Conservation (phyloP, 1,284 basidiomycete species). For the Austroboletus sp. region DNA sequence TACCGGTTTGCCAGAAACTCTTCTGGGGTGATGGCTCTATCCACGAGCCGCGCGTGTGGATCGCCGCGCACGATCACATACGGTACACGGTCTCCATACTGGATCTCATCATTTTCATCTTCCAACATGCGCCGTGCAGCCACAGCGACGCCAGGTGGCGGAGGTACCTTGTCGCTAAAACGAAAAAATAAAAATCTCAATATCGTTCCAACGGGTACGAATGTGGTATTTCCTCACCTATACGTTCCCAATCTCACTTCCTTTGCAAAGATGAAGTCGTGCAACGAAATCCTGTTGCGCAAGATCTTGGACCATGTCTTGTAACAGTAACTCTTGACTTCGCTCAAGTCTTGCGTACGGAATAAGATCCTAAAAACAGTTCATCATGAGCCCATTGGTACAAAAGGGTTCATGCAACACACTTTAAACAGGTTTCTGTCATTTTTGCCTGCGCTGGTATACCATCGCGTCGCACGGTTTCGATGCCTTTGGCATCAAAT, state of each 20-base stretch:
- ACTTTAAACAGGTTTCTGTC: conserved; percentile 84
- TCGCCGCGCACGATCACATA: conserved; percentile 78
- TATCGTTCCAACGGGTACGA: neutral
- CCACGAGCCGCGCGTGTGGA: conserved; percentile 66
- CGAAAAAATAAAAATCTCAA: neutral
- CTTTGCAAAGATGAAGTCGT: conserved; percentile 93
- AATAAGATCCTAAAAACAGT: conserved; percentile 67
- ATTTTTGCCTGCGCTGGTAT: conserved; percentile 85
- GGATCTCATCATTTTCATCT: conserved; percentile 79
- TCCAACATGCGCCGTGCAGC: conserved; percentile 69
- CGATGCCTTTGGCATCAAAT: conserved; percentile 97
- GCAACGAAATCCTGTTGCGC: conserved; percentile 71
- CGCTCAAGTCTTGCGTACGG: conserved; percentile 78
- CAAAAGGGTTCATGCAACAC: neutral
- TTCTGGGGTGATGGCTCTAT: conserved; percentile 75
- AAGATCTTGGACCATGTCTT: conserved; percentile 82
- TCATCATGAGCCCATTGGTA: neutral
- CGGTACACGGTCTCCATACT: conserved; percentile 89
- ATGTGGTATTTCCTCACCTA: conserved; percentile 44
- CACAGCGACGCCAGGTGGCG: conserved; percentile 86
- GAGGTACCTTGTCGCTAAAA: conserved; percentile 68
- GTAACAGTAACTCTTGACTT: conserved; percentile 84
- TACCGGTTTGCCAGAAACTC: conserved; percentile 71
- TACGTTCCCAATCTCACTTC: conserved; percentile 90
- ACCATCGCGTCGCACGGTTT: conserved; percentile 90